These are phyloP conservation scores for Lactarius tabidus DNA, from an alignment of 768 basidiomycete species.

Conservation along the genomic window DNA sequence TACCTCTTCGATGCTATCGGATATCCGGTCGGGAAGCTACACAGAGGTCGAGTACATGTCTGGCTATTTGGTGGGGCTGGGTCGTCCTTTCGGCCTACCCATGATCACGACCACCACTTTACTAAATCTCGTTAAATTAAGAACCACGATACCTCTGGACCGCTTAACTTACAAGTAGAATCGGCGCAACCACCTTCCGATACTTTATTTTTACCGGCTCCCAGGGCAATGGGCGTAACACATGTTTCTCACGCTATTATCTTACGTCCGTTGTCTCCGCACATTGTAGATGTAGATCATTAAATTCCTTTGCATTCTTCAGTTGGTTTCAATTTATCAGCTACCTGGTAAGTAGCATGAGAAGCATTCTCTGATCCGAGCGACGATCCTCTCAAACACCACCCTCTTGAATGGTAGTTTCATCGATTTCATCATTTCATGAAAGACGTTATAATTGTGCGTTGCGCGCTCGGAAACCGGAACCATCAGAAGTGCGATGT, in stretches of 20 bases:
- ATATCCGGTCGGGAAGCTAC: conserved; percentile 52
- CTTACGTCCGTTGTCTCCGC: background rate
- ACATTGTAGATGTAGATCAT: background rate
- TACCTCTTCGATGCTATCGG: conserved; percentile 76
- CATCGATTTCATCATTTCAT: background rate
- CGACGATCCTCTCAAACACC: background rate
- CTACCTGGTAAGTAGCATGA: background rate
- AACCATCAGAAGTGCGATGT: background rate
- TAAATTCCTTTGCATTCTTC: background rate
- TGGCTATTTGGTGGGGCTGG: conserved; percentile 71
- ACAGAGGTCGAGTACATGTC: conserved; percentile 85
- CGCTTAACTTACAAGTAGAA: conserved; percentile 30
- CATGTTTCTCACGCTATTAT: background rate
- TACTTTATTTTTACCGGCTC: background rate
- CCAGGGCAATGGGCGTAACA: background rate
- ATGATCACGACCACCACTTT: conserved; percentile 58
- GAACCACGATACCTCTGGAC: conserved; percentile 52
- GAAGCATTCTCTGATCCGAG: background rate
- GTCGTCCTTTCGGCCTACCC: conserved; percentile 48
- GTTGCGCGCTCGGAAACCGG: no score
- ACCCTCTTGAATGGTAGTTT: background rate
- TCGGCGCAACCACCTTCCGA: background rate
- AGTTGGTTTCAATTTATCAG: background rate
- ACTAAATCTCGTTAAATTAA: conserved; percentile 56
- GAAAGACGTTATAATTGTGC: no score